Conservation (phyloP, 331 rosid species). For the Pyracantha coccinea region DNA sequence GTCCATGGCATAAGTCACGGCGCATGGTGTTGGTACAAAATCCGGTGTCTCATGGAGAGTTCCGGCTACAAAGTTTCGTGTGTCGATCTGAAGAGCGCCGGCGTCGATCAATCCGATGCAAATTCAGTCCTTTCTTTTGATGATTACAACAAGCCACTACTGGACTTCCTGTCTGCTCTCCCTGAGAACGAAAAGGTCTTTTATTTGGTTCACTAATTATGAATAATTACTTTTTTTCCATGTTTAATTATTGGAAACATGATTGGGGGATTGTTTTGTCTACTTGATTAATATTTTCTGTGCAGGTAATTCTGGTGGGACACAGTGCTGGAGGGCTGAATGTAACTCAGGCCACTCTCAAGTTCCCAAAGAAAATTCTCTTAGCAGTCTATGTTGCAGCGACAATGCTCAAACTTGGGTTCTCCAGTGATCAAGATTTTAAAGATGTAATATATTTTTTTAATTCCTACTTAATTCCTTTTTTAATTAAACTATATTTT, state of each 20-base stretch:
- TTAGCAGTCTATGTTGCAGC: constrained; percentile 72
- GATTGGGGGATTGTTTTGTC: neutral
- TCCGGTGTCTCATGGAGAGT: constrained; percentile 71
- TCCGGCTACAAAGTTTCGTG: constrained; percentile 67
- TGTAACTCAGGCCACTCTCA: constrained; percentile 55
- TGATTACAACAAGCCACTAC: constrained; percentile 68
- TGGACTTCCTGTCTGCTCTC: constrained; percentile 51
- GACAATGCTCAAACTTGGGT: constrained; percentile 68
- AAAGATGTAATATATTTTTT: constrained; percentile 37
- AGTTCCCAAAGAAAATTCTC: constrained; percentile 48
- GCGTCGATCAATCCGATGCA: constrained; percentile 48
- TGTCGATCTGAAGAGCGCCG: constrained; percentile 64
- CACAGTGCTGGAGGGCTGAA: constrained; percentile 88
- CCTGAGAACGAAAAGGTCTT: constrained; percentile 61
- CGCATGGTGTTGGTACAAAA: constrained; percentile 88
- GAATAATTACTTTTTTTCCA: neutral
- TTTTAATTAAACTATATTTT: neutral
- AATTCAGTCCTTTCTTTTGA: constrained; percentile 53
- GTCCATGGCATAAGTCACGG: constrained; percentile 77
- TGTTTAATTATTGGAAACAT: neutral
- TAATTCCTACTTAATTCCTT: neutral
- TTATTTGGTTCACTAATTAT: neutral
- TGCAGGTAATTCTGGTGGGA: constrained; percentile 72
- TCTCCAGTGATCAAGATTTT: constrained; percentile 38
- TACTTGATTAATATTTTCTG: neutral